phyloP scores from a whole-genome alignment of 345 rosid species.

The Bretschneidera sinensis region DNA sequence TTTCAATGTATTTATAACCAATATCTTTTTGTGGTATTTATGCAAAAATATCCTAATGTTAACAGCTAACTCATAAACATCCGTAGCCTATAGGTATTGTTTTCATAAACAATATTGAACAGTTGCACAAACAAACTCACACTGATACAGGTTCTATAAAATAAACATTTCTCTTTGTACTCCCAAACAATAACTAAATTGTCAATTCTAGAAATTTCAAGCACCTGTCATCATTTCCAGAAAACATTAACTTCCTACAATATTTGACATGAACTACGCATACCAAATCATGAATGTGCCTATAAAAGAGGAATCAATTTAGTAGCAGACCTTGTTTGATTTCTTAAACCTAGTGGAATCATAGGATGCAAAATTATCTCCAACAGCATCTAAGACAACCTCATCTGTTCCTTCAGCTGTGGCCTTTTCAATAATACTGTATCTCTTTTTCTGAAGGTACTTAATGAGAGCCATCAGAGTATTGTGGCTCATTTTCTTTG shows the following conservation, averaged over 20 bases:
- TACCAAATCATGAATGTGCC: not conserved
- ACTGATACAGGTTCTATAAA: not conserved
- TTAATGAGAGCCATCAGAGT: constrained; percentile 97
- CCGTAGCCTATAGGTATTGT: no score
- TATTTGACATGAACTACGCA: not conserved
- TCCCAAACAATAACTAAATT: not conserved
- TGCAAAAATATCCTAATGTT: no score
- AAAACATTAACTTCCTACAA: not conserved
- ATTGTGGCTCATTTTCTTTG: constrained; percentile 92
- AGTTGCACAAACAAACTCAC: not conserved
- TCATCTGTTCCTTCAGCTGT: constrained; percentile 94
- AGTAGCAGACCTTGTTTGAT: constrained; percentile 59
- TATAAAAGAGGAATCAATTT: not conserved
- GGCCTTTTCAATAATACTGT: constrained; percentile 76
- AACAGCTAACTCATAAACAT: no score
- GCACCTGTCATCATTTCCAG: not conserved
- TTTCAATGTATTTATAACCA: no score
- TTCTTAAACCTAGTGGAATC: constrained; percentile 67
- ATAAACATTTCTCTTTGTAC: not conserved
- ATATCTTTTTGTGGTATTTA: no score
- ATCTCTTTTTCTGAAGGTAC: constrained; percentile 87
- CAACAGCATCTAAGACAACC: constrained; percentile 87
- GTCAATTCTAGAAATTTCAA: not conserved
- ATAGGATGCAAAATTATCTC: constrained; percentile 53
- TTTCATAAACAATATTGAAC: no score